Evolutionary conservation across 352 stramenopile genomes (phyloP), one percentile per base, ranked within the genome.

Genomic region (Phytophthora tentaculata): DNA sequence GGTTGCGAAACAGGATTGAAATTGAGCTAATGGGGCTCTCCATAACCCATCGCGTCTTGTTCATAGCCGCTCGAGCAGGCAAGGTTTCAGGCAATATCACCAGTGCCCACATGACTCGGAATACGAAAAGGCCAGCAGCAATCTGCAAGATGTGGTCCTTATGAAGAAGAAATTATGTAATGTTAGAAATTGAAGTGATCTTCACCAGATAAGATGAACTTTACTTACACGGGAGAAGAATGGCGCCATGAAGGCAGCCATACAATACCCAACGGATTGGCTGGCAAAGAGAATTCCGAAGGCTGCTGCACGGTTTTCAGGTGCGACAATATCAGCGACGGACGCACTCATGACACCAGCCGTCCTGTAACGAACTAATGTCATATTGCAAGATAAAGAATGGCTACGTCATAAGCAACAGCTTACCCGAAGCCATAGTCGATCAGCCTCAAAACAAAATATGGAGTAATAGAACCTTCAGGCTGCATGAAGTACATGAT

Each of bases 401-500:
- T n/a, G n/a, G n/a, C n/a, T n/a, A n/a, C n/a, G n/a, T n/a, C n/a
- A n/a, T n/a, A n/a, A 8, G 26, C 13, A 29, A 5, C 37, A 24
- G 2, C 63, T 45, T 72, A 92, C 86, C 81, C 80, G 56, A 92
- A 90, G 13, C 83, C 75, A n/a, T 67, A 82, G 58, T 84, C 78
- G 19, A 91, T 68, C 29, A 95, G 82, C 19, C 73, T 79, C 6
- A 93, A 64, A 10, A 81, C 28, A 14, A 90, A 91, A 51, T 89
- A 95, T 4, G 84, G 81, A 24, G 56, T 74, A 51, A 95, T 93
- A 19, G 81, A 77, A 12, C 84, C 82, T 22, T 60, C 57, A 22
- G 70, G 77, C 28, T 91, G 67, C 57, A 80, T 81, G 56, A 93
- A 92, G 45, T 83, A 88, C 62, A 93, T 86, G 48, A 92, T 71